These are phyloP conservation scores for Panicum miliaceum DNA, from an alignment of 176 grass and related monocot genomes.

Conservation along the genomic window DNA sequence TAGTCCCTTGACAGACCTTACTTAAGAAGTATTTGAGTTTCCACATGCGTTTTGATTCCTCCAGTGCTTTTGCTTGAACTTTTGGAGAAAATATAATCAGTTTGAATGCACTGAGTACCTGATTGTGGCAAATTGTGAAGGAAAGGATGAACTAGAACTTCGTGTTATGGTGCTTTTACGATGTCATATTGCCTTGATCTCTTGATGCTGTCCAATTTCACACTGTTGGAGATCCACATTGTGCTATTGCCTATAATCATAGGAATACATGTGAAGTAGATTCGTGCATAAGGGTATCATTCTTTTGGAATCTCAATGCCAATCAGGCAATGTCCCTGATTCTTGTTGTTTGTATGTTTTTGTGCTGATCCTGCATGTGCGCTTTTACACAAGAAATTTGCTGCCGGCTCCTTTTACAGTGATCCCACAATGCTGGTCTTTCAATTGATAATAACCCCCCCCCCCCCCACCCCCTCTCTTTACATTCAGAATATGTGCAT, in stretches of 20 bases:
- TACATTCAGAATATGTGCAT: not conserved
- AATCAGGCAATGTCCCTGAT: not conserved
- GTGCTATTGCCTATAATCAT: not conserved
- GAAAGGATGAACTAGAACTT: conserved; percentile 5
- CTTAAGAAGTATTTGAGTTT: not conserved
- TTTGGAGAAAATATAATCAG: not conserved
- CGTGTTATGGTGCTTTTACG: conserved; percentile 9
- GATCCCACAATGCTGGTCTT: not conserved
- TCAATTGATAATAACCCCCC: not conserved
- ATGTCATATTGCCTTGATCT: not conserved
- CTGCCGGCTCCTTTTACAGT: not conserved
- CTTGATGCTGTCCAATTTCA: not conserved
- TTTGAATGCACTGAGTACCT: conserved; percentile 9
- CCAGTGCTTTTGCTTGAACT: not conserved
- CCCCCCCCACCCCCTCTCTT: no score
- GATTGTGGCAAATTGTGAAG: not conserved
- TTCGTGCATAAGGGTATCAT: not conserved
- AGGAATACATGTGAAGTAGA: not conserved
- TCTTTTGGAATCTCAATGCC: not conserved
- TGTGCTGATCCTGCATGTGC: not conserved
- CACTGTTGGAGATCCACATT: not conserved
- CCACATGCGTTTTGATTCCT: not conserved
- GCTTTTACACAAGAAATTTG: conserved; percentile 10
- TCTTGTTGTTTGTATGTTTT: not conserved
- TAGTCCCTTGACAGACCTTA: not conserved